A percentile compares a stretch with the other conserved stretches of the same genome.
Evolutionary conservation across 177 flowering plant genomes (phyloP).

Genomic region (Vitis hybrid): DNA sequence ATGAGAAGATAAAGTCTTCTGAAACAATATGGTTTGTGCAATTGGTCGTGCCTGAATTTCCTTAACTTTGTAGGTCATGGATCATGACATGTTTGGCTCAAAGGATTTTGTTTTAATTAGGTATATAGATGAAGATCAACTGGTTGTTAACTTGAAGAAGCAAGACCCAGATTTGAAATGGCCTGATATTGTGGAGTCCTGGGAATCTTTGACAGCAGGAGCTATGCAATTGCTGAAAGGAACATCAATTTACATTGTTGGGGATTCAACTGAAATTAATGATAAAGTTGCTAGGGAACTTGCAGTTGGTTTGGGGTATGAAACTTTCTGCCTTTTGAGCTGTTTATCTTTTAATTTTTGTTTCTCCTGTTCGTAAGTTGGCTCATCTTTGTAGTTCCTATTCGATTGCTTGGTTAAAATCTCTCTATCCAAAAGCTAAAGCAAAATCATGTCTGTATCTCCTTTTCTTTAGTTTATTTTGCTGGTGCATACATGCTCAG

Average conservation of each 20-base stretch:
- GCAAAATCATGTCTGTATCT: too few species aligned
- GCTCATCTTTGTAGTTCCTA: too few species aligned
- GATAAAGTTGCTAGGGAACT: constrained; percentile 79
- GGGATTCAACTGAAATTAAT: constrained; percentile 82
- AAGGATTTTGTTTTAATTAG: constrained; percentile 29
- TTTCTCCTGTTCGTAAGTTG: not conserved
- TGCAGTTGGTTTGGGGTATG: constrained; percentile 89
- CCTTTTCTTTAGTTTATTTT: too few species aligned
- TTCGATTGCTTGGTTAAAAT: too few species aligned
- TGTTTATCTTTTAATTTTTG: not conserved
- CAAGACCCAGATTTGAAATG: constrained; percentile 80
- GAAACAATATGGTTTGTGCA: constrained; percentile 91
- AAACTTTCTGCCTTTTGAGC: constrained; percentile 1
- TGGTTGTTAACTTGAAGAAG: constrained; percentile 86
- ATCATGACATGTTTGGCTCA: not conserved
- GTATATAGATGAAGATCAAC: constrained; percentile 87
- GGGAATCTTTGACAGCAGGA: constrained; percentile 83
- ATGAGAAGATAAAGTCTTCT: constrained; percentile 80
- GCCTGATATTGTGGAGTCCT: constrained; percentile 91
- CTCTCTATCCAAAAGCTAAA: not conserved
- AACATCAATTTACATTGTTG: constrained; percentile 78
- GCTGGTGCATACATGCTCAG: too few species aligned
- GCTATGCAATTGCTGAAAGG: constrained; percentile 73
- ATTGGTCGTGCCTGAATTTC: constrained; percentile 7
- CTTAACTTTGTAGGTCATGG: not conserved